These are phyloP conservation scores for Clitocybe nebularis DNA, from an alignment of 1,284 basidiomycete species.

Conservation along the genomic window DNA sequence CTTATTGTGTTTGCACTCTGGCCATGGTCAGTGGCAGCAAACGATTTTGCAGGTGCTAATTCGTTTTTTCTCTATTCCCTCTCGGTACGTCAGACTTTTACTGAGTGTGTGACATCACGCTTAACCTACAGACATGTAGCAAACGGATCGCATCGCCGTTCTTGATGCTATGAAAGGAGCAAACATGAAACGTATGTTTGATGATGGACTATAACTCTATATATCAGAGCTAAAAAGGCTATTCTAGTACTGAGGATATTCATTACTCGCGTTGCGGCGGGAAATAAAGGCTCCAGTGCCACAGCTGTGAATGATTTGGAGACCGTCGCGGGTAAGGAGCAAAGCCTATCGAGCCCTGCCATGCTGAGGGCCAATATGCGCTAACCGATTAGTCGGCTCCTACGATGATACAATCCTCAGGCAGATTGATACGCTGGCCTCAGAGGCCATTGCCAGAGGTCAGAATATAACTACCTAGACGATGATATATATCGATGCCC, in stretches of 20 bases:
- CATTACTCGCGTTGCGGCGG: constrained; percentile 18
- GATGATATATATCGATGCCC: not conserved
- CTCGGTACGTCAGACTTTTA: constrained; percentile 12
- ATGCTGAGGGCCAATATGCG: no score
- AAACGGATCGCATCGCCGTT: constrained; percentile 17
- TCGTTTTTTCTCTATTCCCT: constrained; percentile 21
- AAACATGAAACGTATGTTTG: constrained; percentile 19
- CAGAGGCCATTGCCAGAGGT: constrained; percentile 21
- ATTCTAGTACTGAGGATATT: constrained; percentile 19
- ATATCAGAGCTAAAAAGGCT: not conserved
- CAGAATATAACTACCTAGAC: not conserved
- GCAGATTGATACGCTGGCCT: constrained; percentile 20
- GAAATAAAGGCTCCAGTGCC: constrained; percentile 20
- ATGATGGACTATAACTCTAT: not conserved
- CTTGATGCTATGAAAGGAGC: constrained; percentile 22
- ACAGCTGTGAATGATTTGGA: constrained; percentile 19
- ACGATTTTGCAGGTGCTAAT: constrained; percentile 23
- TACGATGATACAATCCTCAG: constrained; percentile 21
- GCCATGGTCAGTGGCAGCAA: constrained; percentile 15
- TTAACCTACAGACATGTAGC: constrained; percentile 6
- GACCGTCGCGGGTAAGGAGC: constrained; percentile 16
- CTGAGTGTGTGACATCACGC: not conserved
- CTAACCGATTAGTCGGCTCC: constrained; percentile 12
- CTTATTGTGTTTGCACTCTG: constrained; percentile 5
- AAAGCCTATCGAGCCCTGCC: not conserved